phyloP scores from a whole-genome alignment of 164 flowering plant species.

The Berberis vulgaris region DNA sequence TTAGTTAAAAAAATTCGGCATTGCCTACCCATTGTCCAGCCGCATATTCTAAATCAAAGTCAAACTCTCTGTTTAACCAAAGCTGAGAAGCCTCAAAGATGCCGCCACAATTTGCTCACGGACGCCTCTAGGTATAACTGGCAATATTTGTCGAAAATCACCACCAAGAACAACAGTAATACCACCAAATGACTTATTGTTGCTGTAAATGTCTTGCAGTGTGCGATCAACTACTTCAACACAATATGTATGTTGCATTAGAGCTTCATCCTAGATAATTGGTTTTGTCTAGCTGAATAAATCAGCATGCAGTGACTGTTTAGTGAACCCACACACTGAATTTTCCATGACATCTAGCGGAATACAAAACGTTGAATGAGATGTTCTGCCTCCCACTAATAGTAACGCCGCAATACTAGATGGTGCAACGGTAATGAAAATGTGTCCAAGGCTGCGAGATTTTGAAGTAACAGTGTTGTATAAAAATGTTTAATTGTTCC shows the following conservation, averaged over 20 bases:
- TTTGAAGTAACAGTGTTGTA: neutral
- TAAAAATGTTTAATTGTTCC: neutral
- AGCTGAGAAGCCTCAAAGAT: neutral
- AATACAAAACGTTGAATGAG: neutral
- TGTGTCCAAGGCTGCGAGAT: neutral
- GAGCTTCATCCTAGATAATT: neutral
- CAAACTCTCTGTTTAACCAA: neutral
- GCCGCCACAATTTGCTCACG: neutral
- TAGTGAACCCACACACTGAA: neutral
- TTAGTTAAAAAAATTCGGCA: neutral
- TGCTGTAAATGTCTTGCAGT: neutral
- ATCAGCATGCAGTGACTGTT: neutral
- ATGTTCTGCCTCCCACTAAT: neutral
- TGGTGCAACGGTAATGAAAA: neutral
- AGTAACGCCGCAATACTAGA: neutral
- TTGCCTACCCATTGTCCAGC: neutral
- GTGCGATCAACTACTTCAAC: neutral
- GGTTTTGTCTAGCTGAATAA: neutral
- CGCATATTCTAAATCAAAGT: neutral
- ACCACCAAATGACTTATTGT: neutral
- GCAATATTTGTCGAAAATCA: neutral
- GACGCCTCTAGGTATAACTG: neutral
- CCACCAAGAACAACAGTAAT: neutral
- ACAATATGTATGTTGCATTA: neutral
- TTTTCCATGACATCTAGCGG: neutral